phyloP scores from a whole-genome alignment of 2,329 filamentous ascomycete genomes.

The Lasiodiplodia hormozganensis region DNA sequence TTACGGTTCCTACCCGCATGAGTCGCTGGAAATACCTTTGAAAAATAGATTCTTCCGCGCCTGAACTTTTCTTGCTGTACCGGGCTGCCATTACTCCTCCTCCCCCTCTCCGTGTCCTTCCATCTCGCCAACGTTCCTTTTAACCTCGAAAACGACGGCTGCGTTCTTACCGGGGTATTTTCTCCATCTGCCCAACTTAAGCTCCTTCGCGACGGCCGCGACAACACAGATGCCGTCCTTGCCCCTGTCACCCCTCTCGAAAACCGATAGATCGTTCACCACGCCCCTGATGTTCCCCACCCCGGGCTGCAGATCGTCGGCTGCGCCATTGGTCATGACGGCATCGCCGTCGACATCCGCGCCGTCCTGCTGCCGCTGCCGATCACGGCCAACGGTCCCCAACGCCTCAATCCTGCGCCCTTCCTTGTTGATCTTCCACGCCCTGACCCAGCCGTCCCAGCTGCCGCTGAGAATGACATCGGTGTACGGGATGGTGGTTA shows the following conservation, averaged over 20 bases:
- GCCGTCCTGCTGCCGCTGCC: background rate
- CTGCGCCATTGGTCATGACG: constrained; percentile 30
- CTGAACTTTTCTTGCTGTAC: background rate
- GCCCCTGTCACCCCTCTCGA: constrained; percentile 81
- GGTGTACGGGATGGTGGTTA: constrained; percentile 85
- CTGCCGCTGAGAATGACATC: constrained; percentile 90
- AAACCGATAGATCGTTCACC: constrained; percentile 86
- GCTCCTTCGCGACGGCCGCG: constrained; percentile 85
- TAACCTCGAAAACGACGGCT: constrained; percentile 86
- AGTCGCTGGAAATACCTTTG: background rate
- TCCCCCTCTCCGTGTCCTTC: constrained; percentile 22
- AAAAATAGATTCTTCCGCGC: constrained; percentile 4
- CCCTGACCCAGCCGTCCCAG: constrained; percentile 89
- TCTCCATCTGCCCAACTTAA: constrained; percentile 82
- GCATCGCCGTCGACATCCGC: constrained; percentile 26
- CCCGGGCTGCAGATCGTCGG: constrained; percentile 22
- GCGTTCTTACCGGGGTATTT: constrained; percentile 73
- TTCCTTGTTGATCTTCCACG: constrained; percentile 78
- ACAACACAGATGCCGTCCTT: constrained; percentile 79
- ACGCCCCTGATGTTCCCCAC: constrained; percentile 69
- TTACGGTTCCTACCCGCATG: background rate
- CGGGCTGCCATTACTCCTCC: background rate
- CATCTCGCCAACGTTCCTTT: constrained; percentile 44
- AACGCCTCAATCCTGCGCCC: constrained; percentile 69
- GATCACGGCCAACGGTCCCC: constrained; percentile 65